Evolutionary conservation across 164 flowering plant species (phyloP), one percentile per base, ranked within the genome.

Genomic region (Brasenia schreberi): DNA sequence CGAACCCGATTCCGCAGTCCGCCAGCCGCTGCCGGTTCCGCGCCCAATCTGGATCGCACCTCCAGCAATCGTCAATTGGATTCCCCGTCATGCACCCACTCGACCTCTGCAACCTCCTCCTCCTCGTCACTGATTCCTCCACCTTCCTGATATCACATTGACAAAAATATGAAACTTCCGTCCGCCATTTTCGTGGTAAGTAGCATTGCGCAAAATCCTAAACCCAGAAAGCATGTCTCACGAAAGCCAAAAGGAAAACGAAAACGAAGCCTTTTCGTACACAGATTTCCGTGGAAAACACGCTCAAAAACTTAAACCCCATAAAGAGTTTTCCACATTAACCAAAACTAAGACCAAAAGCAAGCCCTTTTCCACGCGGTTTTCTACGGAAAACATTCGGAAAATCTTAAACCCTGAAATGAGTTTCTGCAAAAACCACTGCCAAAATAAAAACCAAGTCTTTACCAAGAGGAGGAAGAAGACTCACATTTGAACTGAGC

Each of bases 51-150:
- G 87, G 77, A 77, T 83, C 86, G 71, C 96, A 85, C 14, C 83
- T 68, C 96, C 96, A 90, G 76, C 96, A 90, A 66, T 86, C 90
- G 72, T 90, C 94, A 16, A 86, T 83, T 27, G 94, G 94, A 75
- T 88, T 90, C 0, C 87, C 92, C 43, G 86, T 82, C 23, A 70
- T 68, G 67, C 92, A 87, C 10, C 53, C 4, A 5, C 58, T 16
- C n/a, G 65, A 44, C 5, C 73, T 73, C 43, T 19, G 18, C 56
- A 81, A 68, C 66, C 70, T 65, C 44, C 87, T 65, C 73, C 53
- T 18, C 17, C 81, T 72, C 5, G 77, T 67, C 0, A 85, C 33
- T 9, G 93, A 84, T 7, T 63, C 84, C 63, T 85, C 80, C 27
- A 87, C 66, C 16, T 70, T 78, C 81, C 93, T 85, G 82, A 76